Evolutionary conservation across 106 monocot genomes (phyloP).

Genomic region (Dactylorhiza incarnata): DNA sequence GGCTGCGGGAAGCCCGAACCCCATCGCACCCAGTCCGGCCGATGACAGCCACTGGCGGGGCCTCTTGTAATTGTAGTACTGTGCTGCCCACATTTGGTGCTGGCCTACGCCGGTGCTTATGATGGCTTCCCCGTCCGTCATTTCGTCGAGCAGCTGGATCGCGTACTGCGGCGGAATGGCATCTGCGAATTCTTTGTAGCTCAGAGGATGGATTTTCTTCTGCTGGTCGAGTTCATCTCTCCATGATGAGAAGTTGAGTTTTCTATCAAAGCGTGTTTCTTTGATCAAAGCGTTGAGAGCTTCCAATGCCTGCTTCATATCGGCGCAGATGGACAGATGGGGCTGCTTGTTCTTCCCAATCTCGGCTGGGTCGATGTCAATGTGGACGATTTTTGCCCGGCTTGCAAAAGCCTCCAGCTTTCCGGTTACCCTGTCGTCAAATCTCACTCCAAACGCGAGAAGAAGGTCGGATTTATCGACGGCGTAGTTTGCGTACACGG

Average conservation of each 20-base stretch:
- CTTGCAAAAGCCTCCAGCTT: constrained; percentile 89
- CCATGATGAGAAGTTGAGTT: constrained; percentile 63
- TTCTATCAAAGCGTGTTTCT: constrained; percentile 8
- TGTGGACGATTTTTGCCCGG: constrained; percentile 84
- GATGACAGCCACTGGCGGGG: constrained; percentile 78
- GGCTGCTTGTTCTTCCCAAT: constrained; percentile 98
- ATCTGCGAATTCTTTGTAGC: constrained; percentile 62
- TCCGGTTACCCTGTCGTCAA: constrained; percentile 89
- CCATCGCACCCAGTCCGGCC: constrained; percentile 85
- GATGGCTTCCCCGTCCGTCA: constrained; percentile 79
- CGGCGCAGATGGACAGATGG: constrained; percentile 70
- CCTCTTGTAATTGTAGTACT: constrained; percentile 61
- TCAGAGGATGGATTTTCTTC: constrained; percentile 54
- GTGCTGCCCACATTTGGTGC: constrained; percentile 97
- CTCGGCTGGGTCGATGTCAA: constrained; percentile 89
- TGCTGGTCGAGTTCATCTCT: constrained; percentile 56
- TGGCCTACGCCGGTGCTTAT: constrained; percentile 90
- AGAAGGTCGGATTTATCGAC: constrained; percentile 71
- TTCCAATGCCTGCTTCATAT: constrained; percentile 57
- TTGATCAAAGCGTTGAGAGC: constrained; percentile 53
- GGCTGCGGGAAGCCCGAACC: constrained; percentile 90
- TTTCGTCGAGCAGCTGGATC: constrained; percentile 62
- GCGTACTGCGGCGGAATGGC: constrained; percentile 79
- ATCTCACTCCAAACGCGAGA: constrained; percentile 92
- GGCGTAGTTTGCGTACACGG: constrained; percentile 84